Percentiles rank a stretch among this genome's conserved stretches.
Evolutionary conservation across 805 yeast genomes (phyloP).

Genomic region (Hanseniaspora vineae): DNA sequence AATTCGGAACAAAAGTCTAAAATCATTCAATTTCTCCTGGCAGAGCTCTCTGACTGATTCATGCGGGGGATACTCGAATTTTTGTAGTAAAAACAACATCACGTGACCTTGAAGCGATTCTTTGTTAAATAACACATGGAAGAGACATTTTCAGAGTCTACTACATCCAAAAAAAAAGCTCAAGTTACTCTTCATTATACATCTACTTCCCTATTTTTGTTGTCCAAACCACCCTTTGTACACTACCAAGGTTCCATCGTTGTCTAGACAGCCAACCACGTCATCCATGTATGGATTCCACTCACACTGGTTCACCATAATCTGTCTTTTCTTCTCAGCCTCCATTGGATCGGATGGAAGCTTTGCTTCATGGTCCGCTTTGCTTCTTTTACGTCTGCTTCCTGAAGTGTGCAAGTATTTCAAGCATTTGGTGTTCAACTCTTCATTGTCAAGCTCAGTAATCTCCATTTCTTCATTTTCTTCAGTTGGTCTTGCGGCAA

Average conservation of each 20-base stretch:
- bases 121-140: no score
- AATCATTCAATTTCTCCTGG: no score
- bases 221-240: constrained; percentile 18
- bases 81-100: no score
- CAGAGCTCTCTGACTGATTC: no score
- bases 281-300: constrained; percentile 19
- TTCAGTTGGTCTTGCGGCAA: neutral
- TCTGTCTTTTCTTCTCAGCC: constrained; percentile 2
- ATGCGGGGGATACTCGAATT: no score
- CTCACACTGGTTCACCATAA: constrained; percentile 16
- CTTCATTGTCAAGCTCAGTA: constrained; percentile 12
- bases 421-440: constrained; percentile 15
- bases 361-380: constrained; percentile 16
- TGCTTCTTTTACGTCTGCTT: constrained; percentile 4
- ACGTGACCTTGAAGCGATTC: no score
- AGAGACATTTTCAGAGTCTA: no score
- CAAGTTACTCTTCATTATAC: no score
- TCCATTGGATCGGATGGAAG: neutral
- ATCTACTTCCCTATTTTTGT: neutral
- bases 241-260: constrained; percentile 16
- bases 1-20: no score
- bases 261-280: constrained; percentile 17
- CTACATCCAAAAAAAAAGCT: no score
- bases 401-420: neutral
- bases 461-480: constrained; percentile 7